These are phyloP conservation scores for Nigrospora oryzae DNA, from an alignment of 2,329 filamentous ascomycete genomes.

Conservation along the genomic window DNA sequence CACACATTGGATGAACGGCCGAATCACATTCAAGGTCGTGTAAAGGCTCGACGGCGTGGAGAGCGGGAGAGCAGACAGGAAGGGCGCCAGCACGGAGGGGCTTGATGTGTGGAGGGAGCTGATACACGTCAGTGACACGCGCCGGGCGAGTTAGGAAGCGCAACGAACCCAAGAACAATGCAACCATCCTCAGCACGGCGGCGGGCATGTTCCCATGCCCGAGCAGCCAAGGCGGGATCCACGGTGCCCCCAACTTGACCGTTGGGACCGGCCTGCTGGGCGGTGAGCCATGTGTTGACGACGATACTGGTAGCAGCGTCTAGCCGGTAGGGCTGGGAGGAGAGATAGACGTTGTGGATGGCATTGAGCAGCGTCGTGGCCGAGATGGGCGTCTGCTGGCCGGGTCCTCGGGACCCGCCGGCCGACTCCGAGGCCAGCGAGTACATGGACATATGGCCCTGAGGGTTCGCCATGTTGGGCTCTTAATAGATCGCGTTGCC, in stretches of 20 bases:
- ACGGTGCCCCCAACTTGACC: conserved; percentile 69
- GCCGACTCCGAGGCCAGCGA: conserved; percentile 58
- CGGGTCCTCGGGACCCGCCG: conserved; percentile 46
- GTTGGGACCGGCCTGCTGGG: conserved; percentile 59
- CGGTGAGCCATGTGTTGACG: conserved; percentile 92
- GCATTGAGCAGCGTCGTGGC: conserved; percentile 90
- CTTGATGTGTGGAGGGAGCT: conserved; percentile 85
- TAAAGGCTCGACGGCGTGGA: conserved; percentile 67
- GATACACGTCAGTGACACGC: conserved; percentile 10
- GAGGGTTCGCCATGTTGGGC: conserved; percentile 43
- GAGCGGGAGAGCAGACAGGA: conserved; percentile 73
- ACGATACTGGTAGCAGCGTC: conserved; percentile 87
- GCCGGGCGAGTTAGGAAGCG: conserved; percentile 3
- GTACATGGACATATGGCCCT: conserved; percentile 57
- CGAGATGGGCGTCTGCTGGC: conserved; percentile 68
- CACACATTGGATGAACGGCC: conserved; percentile 79
- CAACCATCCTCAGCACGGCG: conserved; percentile 92
- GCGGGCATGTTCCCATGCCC: conserved; percentile 94
- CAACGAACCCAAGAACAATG: conserved; percentile 77
- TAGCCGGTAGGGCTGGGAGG: conserved; percentile 73
- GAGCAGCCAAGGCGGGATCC: conserved; percentile 66
- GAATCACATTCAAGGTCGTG: conserved; percentile 71
- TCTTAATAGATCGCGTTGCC: conserved; percentile 20
- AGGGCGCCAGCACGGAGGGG: conserved; percentile 75
- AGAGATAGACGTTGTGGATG: conserved; percentile 80